Base-by-base conservation (phyloP, 495 filamentous ascomycete genomes). In the Aspergillus incahuasiensis region DNA sequence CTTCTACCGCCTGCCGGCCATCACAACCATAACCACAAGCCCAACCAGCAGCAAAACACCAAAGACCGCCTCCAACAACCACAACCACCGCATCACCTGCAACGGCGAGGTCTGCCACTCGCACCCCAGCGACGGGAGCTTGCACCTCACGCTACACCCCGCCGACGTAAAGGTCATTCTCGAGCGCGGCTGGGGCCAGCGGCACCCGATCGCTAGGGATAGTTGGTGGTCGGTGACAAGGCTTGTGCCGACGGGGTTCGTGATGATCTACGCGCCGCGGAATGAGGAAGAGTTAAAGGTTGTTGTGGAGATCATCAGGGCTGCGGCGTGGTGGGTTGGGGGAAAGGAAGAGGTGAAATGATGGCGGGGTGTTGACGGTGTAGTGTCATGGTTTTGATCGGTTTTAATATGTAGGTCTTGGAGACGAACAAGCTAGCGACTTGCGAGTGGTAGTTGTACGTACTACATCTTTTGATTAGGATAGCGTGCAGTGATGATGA, bases 21-120 rank as follows among this genome's bases (percentile, higher is more conserved):
- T 18, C 42, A 35, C 48, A 28, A 54, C 21, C 24, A 39, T 20
- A 15, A 28, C 52, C 42, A 39, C 28, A 35, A n/a, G 13, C 44
- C 19, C 32, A 8, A 22, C 15, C 48, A 30, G 28, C 45, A 30
- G 18, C 8, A 24, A 32, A 41, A 57, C n/a, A 7, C 19, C 41
- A 28, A 47, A 28, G 20, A 20, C 42, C 24, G 20, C 24, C 13
- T 40, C 38, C 5, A 40, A 18, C 38, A 45, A 41, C 48, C 48
- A 40, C 19, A 57, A 52, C 8, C 54, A 47, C 54, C 48, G 49
- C 46, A 47, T 52, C 56, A 74, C 62, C 48, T 72, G 63, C 46
- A 89, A 88, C 62, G 86, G 87, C 39, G 90, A 95, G 67, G 80
- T 94, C 40, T 85, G 82, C 60, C 90, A 95, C 66, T 80, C 86